Evolutionary conservation across 2,329 filamentous ascomycete species (phyloP).

Genomic region (Diplodia mutila): DNA sequence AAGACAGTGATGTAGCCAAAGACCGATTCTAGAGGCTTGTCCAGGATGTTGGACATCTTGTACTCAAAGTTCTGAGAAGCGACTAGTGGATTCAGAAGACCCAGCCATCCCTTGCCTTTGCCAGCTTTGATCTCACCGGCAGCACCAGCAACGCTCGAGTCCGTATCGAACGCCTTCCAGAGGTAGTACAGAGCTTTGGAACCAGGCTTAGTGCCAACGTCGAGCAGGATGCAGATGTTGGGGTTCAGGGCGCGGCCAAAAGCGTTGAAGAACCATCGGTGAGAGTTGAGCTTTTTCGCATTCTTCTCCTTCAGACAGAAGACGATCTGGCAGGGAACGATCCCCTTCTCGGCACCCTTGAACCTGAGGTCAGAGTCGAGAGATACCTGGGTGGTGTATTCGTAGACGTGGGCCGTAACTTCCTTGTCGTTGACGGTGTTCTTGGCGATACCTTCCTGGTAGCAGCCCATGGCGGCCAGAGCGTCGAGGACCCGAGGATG

Average conservation of each 20-base stretch:
- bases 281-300: conserved; percentile 95
- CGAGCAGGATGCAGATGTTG: conserved; percentile 94
- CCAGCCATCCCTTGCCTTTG: conserved; percentile 81
- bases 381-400: conserved; percentile 98
- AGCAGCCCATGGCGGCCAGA: conserved; percentile 93
- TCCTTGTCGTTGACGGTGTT: conserved; percentile 96
- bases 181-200: conserved; percentile 92
- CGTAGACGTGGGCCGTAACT: conserved; percentile 95
- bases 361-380: conserved; percentile 95
- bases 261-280: conserved; percentile 99
- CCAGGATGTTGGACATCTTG: conserved; percentile 99
- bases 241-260: conserved; percentile 91
- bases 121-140: conserved; percentile 98
- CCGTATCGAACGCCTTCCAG: conserved; percentile 98
- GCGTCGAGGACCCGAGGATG: conserved; percentile 93
- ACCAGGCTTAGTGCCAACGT: conserved; percentile 92
- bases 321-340: conserved; percentile 96
- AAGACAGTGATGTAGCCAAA: conserved; percentile 98
- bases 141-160: conserved; percentile 95
- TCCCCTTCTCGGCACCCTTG: conserved; percentile 98
- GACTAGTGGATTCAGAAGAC: conserved; percentile 89
- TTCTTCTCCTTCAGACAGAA: conserved; percentile 99
- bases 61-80: conserved; percentile 99
- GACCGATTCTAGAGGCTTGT: conserved; percentile 94
- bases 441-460: conserved; percentile 98